Conservation (phyloP, 1,284 basidiomycete species). For the Sutorius eximius region DNA sequence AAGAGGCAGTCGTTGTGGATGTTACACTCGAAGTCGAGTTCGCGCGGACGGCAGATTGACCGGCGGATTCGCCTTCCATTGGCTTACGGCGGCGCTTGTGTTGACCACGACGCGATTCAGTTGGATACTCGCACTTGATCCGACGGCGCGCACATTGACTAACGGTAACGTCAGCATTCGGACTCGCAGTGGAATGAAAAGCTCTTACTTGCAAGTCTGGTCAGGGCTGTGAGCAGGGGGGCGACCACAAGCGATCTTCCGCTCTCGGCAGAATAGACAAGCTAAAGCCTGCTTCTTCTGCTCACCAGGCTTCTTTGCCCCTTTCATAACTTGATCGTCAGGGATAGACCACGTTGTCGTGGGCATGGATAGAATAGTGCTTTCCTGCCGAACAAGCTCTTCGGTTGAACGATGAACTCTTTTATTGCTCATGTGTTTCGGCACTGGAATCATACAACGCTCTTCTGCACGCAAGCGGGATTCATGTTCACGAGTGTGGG, state of each 20-base stretch:
- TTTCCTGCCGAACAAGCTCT: constrained; percentile 34
- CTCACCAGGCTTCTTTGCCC: constrained; percentile 37
- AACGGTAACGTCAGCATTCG: constrained; percentile 26
- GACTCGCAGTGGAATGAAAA: constrained; percentile 7
- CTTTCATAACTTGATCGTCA: constrained; percentile 37
- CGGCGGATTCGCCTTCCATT: constrained; percentile 25
- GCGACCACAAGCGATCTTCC: constrained; percentile 41
- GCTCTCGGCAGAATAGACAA: constrained; percentile 40
- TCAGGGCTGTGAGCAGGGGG: constrained; percentile 36
- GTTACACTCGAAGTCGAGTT: constrained; percentile 23
- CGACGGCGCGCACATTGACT: constrained; percentile 51
- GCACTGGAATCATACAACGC: constrained; percentile 17
- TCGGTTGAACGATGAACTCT: constrained; percentile 32
- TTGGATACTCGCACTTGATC: constrained; percentile 50
- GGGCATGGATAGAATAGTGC: constrained; percentile 23
- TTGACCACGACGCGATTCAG: constrained; percentile 52
- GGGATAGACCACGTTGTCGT: constrained; percentile 38
- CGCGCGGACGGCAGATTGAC: constrained; percentile 25
- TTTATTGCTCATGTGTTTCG: constrained; percentile 31
- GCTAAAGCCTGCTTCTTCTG: constrained; percentile 42
- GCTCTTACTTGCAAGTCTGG: constrained; percentile 40
- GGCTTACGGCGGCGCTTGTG: constrained; percentile 44
- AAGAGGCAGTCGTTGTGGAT: constrained; percentile 18
- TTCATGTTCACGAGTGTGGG: constrained; percentile 24
- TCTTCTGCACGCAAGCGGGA: constrained; percentile 28